Evolutionary conservation across 2,329 filamentous ascomycete genomes (phyloP).

Genomic region (Rhinocladiella similis): DNA sequence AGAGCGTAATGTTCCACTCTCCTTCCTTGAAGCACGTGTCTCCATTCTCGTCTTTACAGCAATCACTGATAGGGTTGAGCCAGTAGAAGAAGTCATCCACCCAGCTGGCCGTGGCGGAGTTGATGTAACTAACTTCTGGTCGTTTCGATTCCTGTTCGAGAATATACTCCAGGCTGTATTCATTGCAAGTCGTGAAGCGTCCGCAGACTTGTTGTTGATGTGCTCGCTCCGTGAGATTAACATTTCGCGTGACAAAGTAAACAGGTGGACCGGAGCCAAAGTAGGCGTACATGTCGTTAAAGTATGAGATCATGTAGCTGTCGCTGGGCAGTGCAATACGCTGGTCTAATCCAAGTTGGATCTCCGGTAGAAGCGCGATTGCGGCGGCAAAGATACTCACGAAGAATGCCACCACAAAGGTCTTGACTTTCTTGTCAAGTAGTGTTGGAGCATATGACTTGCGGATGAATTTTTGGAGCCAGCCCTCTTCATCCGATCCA

Average conservation of each 20-base stretch:
- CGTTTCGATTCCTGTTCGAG: conserved; percentile 93
- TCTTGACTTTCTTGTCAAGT: conserved; percentile 77
- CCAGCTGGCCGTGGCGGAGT: conserved; percentile 89
- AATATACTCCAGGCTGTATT: conserved; percentile 81
- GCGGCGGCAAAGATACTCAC: conserved; percentile 83
- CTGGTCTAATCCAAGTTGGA: conserved; percentile 88
- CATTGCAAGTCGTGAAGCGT: conserved; percentile 83
- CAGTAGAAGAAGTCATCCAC: conserved; percentile 95
- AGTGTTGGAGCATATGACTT: conserved; percentile 83
- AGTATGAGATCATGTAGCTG: conserved; percentile 94
- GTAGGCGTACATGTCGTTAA: conserved; percentile 93
- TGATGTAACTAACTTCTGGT: conserved; percentile 81
- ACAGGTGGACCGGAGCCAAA: conserved; percentile 89
- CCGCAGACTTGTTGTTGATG: conserved; percentile 88
- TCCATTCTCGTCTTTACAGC: conserved; percentile 69
- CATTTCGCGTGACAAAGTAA: conserved; percentile 85
- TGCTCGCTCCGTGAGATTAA: conserved; percentile 73
- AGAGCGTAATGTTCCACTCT: conserved; percentile 83
- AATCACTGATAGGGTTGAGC: conserved; percentile 83
- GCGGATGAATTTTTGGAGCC: conserved; percentile 83
- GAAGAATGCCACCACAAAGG: conserved; percentile 75
- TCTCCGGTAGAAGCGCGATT: conserved; percentile 77
- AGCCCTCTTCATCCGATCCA: conserved; percentile 79
- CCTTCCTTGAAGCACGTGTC: conserved; percentile 77
- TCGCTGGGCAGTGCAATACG: conserved; percentile 90